These are phyloP conservation scores for Draba incana DNA, from an alignment of 345 rosid species.

Conservation along the genomic window DNA sequence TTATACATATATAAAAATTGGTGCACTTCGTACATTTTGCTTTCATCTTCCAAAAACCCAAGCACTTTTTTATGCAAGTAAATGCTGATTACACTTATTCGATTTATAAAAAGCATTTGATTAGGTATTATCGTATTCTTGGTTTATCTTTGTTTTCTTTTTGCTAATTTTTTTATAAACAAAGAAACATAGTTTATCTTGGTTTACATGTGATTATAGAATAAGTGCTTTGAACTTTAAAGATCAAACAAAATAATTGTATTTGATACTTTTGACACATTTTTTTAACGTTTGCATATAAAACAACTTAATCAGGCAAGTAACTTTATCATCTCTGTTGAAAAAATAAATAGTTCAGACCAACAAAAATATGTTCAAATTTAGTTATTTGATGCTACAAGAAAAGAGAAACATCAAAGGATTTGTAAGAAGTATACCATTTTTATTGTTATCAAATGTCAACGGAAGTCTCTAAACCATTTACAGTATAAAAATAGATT, in stretches of 20 bases:
- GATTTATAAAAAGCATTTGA: neutral
- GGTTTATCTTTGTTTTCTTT: too few species aligned
- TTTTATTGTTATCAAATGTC: too few species aligned
- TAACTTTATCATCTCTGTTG: neutral
- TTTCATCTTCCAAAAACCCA: neutral
- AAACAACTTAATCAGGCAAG: neutral
- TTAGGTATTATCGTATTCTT: neutral
- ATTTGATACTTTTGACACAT: neutral
- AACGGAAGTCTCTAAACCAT: neutral
- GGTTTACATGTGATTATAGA: too few species aligned
- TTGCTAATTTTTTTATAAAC: too few species aligned
- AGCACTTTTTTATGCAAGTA: neutral
- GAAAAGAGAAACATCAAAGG: neutral
- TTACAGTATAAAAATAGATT: neutral
- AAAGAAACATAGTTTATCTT: too few species aligned
- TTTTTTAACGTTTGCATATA: neutral
- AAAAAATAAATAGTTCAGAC: neutral
- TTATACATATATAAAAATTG: neutral
- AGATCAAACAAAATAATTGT: neutral
- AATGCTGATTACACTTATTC: neutral
- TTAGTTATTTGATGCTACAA: neutral
- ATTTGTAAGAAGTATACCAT: neutral
- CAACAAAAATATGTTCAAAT: neutral
- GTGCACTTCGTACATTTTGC: neutral
- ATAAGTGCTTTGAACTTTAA: neutral